Evolutionary conservation across 306 rosid genomes (phyloP).

Genomic region (Casuarina cunninghamiana): DNA sequence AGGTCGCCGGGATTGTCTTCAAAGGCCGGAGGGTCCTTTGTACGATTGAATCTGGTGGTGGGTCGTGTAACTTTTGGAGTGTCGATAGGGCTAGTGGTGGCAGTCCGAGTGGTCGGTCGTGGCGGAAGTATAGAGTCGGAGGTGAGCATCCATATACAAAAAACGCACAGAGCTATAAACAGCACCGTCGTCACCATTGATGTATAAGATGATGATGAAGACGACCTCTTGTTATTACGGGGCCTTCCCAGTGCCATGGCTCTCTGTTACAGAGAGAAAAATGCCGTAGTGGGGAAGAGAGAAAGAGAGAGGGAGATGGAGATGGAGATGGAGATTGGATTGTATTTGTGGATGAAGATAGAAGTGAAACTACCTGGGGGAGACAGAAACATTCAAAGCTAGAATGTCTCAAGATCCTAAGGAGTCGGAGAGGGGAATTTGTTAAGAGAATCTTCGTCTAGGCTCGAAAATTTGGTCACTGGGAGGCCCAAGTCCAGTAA

Average conservation of each 20-base stretch:
- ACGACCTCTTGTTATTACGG: constrained; percentile 56
- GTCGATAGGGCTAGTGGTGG: constrained; percentile 26
- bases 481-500: no score
- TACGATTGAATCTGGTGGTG: background rate
- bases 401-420: constrained; percentile 65
- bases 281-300: background rate
- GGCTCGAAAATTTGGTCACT: no score
- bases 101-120: constrained; percentile 29
- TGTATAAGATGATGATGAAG: constrained; percentile 53
- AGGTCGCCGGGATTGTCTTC: constrained; percentile 78
- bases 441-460: background rate
- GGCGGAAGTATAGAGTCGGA: constrained; percentile 40
- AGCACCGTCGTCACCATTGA: constrained; percentile 53
- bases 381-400: constrained; percentile 36
- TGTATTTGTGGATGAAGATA: constrained; percentile 29
- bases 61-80: constrained; percentile 16
- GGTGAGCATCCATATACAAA: constrained; percentile 67
- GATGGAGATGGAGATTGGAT: constrained; percentile 15
- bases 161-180: constrained; percentile 65
- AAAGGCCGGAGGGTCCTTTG: constrained; percentile 28
- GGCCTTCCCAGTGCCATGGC: constrained; percentile 62
- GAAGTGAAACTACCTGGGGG: constrained; percentile 10
- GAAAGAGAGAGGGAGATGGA: constrained; percentile 7
- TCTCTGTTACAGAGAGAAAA: background rate
- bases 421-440: constrained; percentile 64